phyloP scores from a whole-genome alignment of 2,329 filamentous ascomycete genomes.

The Aspergillus ochraceoroseus region DNA sequence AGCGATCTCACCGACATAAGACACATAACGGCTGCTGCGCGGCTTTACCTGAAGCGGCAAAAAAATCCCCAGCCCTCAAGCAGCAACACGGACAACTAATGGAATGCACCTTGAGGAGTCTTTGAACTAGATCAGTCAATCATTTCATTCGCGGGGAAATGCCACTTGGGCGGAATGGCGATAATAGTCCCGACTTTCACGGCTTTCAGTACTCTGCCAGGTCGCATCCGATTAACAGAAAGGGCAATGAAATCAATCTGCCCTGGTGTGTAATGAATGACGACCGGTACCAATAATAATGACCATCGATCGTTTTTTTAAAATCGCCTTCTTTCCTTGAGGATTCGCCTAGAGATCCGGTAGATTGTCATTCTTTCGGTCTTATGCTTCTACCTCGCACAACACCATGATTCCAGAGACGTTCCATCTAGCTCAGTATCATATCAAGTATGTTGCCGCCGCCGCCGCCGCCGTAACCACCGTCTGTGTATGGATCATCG shows the following conservation, averaged over 20 bases:
- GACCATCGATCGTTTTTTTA: background rate
- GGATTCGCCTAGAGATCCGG: background rate
- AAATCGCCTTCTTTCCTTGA: background rate
- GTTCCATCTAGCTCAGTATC: constrained; percentile 9
- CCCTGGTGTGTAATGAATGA: background rate
- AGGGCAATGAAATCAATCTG: constrained; percentile 17
- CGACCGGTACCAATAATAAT: constrained; percentile 3
- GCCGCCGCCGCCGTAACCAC: constrained; percentile 33
- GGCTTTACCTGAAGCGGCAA: constrained; percentile 36
- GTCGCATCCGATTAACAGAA: constrained; percentile 31
- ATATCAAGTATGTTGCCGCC: constrained; percentile 25
- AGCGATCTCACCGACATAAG: constrained; percentile 12
- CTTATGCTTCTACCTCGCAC: background rate
- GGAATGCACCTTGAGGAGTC: background rate
- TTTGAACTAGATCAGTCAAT: no score
- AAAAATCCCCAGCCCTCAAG: constrained; percentile 29
- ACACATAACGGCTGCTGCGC: constrained; percentile 9
- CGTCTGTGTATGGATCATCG: constrained; percentile 30
- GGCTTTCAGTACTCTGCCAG: background rate
- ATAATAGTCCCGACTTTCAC: no score
- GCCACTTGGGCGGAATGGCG: background rate
- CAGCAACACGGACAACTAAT: background rate
- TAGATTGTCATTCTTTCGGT: background rate
- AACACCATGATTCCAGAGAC: constrained; percentile 10
- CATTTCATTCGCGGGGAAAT: constrained; percentile 11